A percentile compares a stretch with the other conserved stretches of the same genome.
These are phyloP conservation scores for Phaseolus lunatus DNA, from an alignment of 306 rosid genomes.

Conservation along the genomic window DNA sequence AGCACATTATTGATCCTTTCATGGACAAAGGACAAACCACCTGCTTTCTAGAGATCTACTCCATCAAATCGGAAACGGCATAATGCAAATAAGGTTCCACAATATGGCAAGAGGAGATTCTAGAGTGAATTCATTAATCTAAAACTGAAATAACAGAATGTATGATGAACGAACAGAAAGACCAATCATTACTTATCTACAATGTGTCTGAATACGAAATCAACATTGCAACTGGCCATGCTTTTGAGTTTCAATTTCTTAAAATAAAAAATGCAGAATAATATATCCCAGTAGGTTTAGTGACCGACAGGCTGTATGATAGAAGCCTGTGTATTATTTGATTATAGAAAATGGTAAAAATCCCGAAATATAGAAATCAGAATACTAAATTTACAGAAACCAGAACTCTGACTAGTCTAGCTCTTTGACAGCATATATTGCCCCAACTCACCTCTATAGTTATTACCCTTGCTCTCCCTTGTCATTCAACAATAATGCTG, in stretches of 20 bases:
- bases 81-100: neutral
- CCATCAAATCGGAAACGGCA: neutral
- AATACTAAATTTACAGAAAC: neutral
- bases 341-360: conserved; percentile 11
- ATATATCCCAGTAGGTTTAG: neutral
- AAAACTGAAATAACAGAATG: neutral
- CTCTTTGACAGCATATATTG: neutral
- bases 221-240: conserved; percentile 10
- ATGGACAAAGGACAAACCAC: neutral
- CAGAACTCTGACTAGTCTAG: conserved; percentile 10
- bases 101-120: neutral
- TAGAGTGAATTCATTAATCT: conserved; percentile 1
- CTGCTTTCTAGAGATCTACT: conserved; percentile 7
- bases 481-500: neutral
- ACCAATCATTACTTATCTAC: neutral
- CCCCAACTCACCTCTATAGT: neutral
- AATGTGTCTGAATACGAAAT: conserved; percentile 16
- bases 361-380: conserved; percentile 2
- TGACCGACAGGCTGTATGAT: neutral
- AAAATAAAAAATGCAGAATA: conserved; percentile 15
- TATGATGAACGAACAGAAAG: conserved; percentile 1
- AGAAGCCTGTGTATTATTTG: conserved; percentile 8
- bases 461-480: neutral
- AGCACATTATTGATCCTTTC: neutral
- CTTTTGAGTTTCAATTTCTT: neutral